These are phyloP conservation scores for Fraxinus latifolia DNA, from an alignment of 305 asterid species.

Conservation along the genomic window DNA sequence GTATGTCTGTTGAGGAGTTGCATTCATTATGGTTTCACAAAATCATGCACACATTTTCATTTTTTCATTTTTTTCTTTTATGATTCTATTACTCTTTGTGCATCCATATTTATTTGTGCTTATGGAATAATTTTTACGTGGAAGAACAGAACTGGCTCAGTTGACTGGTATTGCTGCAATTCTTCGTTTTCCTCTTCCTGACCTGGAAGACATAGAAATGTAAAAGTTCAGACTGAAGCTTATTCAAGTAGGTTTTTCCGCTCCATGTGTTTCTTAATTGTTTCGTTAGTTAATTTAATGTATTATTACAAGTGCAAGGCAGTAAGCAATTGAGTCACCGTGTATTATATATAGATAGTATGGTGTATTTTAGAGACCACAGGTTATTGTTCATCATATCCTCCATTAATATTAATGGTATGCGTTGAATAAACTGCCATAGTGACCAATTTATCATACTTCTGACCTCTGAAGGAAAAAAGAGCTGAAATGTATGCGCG, in stretches of 20 bases:
- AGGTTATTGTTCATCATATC: neutral
- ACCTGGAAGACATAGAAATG: conserved; percentile 92
- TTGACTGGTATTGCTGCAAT: conserved; percentile 90
- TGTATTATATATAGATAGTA: neutral
- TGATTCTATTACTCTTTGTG: neutral
- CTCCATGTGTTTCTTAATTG: neutral
- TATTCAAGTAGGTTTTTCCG: neutral
- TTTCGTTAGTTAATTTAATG: neutral
- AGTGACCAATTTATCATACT: neutral
- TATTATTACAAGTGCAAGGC: neutral
- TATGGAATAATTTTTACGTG: conserved; percentile 6
- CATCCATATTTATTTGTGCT: neutral
- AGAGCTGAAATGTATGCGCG: neutral
- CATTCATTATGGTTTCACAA: neutral
- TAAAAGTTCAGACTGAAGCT: conserved; percentile 26
- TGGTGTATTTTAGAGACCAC: neutral
- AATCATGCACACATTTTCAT: neutral
- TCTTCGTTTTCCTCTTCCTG: conserved; percentile 93
- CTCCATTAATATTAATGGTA: neutral
- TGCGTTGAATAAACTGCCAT: neutral
- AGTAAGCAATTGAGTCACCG: neutral
- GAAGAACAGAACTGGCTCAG: conserved; percentile 66
- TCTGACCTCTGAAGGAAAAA: neutral
- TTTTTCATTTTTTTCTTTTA: neutral
- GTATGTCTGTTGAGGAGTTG: neutral